Conservation (phyloP, 2,329 filamentous ascomycete genomes). For the Xylaria hypoxylon region DNA sequence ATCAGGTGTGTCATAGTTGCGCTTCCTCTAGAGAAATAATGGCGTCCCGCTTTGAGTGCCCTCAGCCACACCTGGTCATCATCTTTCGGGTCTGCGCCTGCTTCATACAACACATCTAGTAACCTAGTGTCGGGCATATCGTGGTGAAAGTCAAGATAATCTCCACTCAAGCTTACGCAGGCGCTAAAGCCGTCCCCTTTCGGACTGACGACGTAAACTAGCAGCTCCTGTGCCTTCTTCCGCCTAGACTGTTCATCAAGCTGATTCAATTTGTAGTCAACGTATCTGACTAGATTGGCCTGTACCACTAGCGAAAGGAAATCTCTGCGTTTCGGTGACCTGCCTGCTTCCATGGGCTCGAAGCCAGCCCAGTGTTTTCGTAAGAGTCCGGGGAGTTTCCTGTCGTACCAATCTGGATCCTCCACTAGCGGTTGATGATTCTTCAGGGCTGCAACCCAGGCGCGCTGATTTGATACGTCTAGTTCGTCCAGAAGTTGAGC, state of each 20-base stretch:
- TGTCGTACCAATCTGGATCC: slow-evolving; percentile 50
- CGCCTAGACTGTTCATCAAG: slow-evolving; percentile 38
- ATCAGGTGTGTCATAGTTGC: slow-evolving; percentile 50
- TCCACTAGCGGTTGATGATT: slow-evolving; percentile 50
- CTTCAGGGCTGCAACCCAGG: slow-evolving; percentile 47
- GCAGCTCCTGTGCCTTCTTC: slow-evolving; percentile 50
- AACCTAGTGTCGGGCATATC: slow-evolving; percentile 50
- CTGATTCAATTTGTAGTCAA: slow-evolving; percentile 41
- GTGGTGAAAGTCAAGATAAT: slow-evolving; percentile 51
- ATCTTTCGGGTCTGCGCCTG: slow-evolving; percentile 44
- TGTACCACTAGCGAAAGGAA: slow-evolving; percentile 49
- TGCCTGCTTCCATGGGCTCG: slow-evolving; percentile 52
- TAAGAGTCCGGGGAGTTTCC: slow-evolving; percentile 45
- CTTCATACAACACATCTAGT: slow-evolving; percentile 47
- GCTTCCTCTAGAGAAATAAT: slow-evolving; percentile 50
- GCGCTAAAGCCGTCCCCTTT: slow-evolving; percentile 50
- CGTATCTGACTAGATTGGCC: slow-evolving; percentile 48
- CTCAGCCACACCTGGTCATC: slow-evolving; percentile 46
- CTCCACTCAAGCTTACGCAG: slow-evolving; percentile 49
- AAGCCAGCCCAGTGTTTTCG: slow-evolving; percentile 49
- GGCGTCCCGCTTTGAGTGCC: slow-evolving; percentile 47
- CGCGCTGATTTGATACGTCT: slow-evolving; percentile 46
- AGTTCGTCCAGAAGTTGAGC: slow-evolving; percentile 49
- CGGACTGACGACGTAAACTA: slow-evolving; percentile 48
- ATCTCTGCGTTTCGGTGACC: slow-evolving; percentile 50